phyloP scores from a whole-genome alignment of 176 grass and related monocot genomes.

The Phoenix roebelenii region DNA sequence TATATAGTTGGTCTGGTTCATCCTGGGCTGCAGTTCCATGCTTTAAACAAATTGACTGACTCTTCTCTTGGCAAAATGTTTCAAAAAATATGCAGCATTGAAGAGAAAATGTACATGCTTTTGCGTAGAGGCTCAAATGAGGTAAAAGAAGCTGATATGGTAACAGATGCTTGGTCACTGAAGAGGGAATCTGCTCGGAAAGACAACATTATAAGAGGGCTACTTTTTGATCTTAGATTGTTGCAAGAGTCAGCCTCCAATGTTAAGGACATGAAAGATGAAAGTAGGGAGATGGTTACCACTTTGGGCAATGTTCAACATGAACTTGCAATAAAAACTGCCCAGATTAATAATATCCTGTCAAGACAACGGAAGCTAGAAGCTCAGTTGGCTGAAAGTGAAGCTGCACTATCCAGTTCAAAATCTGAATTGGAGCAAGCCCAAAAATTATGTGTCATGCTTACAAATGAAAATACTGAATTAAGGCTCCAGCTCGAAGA shows the following conservation, averaged over 20 bases:
- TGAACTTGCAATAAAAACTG: constrained; percentile 50
- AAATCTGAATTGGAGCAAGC: constrained; percentile 58
- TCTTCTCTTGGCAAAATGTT: constrained; percentile 6
- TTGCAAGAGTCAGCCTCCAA: constrained; percentile 64
- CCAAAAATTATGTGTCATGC: constrained; percentile 27
- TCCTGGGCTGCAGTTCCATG: constrained; percentile 12
- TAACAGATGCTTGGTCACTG: constrained; percentile 31
- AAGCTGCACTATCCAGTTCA: constrained; percentile 26
- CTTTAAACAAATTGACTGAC: constrained; percentile 1
- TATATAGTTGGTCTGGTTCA: constrained; percentile 12
- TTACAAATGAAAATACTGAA: constrained; percentile 55
- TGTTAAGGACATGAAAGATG: constrained; percentile 59
- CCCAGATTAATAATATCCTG: constrained; percentile 34
- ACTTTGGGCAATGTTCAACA: constrained; percentile 41
- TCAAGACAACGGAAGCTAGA: constrained; percentile 41
- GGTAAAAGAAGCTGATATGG: constrained; percentile 6
- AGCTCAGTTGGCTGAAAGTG: constrained; percentile 45
- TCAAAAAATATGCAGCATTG: constrained; percentile 18
- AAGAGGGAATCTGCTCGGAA: constrained; percentile 59
- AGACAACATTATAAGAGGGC: constrained; percentile 55
- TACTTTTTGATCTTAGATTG: constrained; percentile 72
- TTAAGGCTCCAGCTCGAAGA: constrained; percentile 52
- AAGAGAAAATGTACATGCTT: constrained; percentile 9
- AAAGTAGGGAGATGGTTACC: constrained; percentile 28
- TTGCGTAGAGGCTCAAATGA: constrained; percentile 5